These are phyloP conservation scores for Pneumocystis murina DNA, from an alignment of 1,139 yeast genomes.

Conservation along the genomic window DNA sequence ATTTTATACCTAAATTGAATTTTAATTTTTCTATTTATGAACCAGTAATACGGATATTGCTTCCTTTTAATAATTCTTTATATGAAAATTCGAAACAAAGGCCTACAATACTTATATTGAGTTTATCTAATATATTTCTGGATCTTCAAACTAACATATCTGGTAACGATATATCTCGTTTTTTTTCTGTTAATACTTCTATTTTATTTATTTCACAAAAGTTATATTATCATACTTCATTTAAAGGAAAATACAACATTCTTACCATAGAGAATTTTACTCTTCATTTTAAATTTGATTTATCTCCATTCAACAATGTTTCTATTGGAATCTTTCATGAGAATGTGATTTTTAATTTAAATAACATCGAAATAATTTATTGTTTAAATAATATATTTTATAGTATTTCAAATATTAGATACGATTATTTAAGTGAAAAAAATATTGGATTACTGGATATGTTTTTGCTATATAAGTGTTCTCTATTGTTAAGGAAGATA, in stretches of 20 bases:
- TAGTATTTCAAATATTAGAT: background rate
- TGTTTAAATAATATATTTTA: background rate
- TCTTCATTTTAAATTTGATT: background rate
- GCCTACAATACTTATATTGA: slow-evolving; percentile 16
- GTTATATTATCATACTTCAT: background rate
- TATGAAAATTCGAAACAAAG: slow-evolving; percentile 1
- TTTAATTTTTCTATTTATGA: slow-evolving; percentile 26
- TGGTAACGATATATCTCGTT: slow-evolving; percentile 17
- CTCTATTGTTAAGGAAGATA: slow-evolving; percentile 1
- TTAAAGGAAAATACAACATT: background rate
- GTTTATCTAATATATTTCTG: slow-evolving; percentile 17
- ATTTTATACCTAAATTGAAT: slow-evolving; percentile 22
- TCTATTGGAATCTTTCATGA: background rate
- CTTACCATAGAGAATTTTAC: background rate
- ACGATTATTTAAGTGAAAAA: background rate
- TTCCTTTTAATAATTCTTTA: slow-evolving; percentile 2
- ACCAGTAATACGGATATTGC: slow-evolving; percentile 25
- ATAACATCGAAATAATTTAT: background rate
- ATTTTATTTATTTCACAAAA: slow-evolving; percentile 19
- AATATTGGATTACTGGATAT: background rate
- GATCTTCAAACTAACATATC: slow-evolving; percentile 23
- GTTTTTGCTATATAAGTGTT: background rate
- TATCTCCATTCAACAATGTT: background rate
- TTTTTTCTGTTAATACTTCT: slow-evolving; percentile 19
- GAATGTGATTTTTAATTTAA: background rate